Conservation (phyloP, 2,329 filamentous ascomycete genomes). For the Hypoxylon sp. region DNA sequence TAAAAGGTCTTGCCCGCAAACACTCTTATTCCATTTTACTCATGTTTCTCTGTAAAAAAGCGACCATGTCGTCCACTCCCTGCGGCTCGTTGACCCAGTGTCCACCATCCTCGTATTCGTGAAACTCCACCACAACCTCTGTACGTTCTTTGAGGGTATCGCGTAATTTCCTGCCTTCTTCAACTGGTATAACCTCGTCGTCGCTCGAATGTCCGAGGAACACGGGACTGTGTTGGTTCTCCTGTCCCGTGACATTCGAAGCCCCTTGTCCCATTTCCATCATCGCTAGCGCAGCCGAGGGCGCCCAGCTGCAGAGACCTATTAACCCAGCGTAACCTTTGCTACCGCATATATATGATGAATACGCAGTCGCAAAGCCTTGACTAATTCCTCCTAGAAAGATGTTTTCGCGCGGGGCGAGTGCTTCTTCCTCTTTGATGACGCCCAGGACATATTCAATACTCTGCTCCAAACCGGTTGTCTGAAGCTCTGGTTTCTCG, state of each 20-base stretch:
- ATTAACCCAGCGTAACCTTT: constrained; percentile 49
- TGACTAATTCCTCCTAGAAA: constrained; percentile 55
- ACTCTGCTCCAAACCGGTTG: constrained; percentile 46
- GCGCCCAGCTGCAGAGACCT: constrained; percentile 53
- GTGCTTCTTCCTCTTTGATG: constrained; percentile 45
- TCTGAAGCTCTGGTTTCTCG: constrained; percentile 48
- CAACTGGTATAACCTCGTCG: constrained; percentile 51
- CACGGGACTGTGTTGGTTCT: constrained; percentile 38
- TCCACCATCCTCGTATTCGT: constrained; percentile 50
- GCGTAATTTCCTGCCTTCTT: constrained; percentile 47
- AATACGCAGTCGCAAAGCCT: constrained; percentile 51
- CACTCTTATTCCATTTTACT: neutral
- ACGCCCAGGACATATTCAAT: constrained; percentile 39
- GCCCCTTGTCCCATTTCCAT: neutral
- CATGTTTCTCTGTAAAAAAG: constrained; percentile 9
- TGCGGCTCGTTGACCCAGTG: constrained; percentile 47
- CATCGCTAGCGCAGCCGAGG: constrained; percentile 18
- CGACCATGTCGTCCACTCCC: constrained; percentile 46
- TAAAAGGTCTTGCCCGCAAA: neutral
- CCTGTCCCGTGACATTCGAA: neutral
- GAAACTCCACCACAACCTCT: constrained; percentile 46
- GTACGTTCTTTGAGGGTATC: constrained; percentile 35
- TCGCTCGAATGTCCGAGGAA: constrained; percentile 52
- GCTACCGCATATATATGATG: constrained; percentile 32
- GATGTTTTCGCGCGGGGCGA: constrained; percentile 46